Percentiles rank a stretch among this genome's conserved stretches.
Conservation (phyloP, 2,329 filamentous ascomycete species). For the Aspergillus amoenus region DNA sequence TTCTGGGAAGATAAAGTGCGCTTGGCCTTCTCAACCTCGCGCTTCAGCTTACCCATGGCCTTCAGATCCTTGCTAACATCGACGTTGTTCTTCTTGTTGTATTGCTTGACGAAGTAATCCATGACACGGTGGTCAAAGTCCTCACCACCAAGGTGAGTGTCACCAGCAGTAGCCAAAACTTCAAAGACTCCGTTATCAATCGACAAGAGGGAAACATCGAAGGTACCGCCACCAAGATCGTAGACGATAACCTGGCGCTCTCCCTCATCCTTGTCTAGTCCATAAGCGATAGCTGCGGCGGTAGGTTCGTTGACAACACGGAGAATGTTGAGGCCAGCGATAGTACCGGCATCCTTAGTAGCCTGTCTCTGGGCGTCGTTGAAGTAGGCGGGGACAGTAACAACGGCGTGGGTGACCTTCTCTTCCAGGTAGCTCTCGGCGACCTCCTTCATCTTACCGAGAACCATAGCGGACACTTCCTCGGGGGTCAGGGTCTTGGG, state of each 20-base stretch:
- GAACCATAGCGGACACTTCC: slow-evolving; percentile 66
- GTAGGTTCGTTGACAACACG: slow-evolving; percentile 97
- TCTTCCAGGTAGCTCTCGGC: slow-evolving; percentile 63
- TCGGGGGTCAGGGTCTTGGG: slow-evolving; percentile 66
- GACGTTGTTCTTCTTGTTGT: slow-evolving; percentile 97
- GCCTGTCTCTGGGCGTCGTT: slow-evolving; percentile 97
- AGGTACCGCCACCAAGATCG: slow-evolving; percentile 91
- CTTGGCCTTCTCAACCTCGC: slow-evolving; percentile 99
- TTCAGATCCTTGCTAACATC: slow-evolving; percentile 93
- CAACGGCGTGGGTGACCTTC: slow-evolving; percentile 66
- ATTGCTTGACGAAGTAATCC: slow-evolving; percentile 91
- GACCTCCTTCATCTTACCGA: slow-evolving; percentile 67
- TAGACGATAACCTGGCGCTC: slow-evolving; percentile 91
- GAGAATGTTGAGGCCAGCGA: slow-evolving; percentile 91
- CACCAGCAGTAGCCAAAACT: slow-evolving; percentile 91
- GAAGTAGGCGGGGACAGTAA: slow-evolving; percentile 97
- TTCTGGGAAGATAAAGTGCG: slow-evolving; percentile 93
- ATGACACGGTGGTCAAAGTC: slow-evolving; percentile 99
- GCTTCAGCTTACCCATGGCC: slow-evolving; percentile 99
- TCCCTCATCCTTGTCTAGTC: slow-evolving; percentile 75
- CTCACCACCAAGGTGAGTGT: slow-evolving; percentile 96
- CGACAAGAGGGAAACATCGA: slow-evolving; percentile 89
- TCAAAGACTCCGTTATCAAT: slow-evolving; percentile 93
- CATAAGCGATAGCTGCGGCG: slow-evolving; percentile 91
- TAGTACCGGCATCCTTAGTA: slow-evolving; percentile 90